Percentiles rank a stretch among this genome's conserved stretches.
Conservation (phyloP, 148 eudicot genomes). For the Euryodendron excelsum region DNA sequence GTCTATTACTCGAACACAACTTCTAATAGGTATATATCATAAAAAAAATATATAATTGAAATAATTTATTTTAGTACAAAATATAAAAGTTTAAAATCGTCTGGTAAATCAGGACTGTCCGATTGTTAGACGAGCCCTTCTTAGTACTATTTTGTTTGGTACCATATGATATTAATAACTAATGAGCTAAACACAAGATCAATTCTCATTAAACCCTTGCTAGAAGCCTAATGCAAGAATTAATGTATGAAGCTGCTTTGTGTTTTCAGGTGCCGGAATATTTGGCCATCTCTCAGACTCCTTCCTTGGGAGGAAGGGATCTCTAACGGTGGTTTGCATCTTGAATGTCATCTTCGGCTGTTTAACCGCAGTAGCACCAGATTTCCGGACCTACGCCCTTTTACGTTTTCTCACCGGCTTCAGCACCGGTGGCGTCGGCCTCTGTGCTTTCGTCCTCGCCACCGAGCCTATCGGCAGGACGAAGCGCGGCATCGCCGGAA, state of each 20-base stretch:
- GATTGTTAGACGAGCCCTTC: too few relatives aligned
- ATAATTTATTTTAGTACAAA: not conserved
- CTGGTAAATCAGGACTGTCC: too few relatives aligned
- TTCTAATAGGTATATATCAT: too few relatives aligned
- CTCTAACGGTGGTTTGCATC: conserved; percentile 52
- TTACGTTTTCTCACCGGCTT: conserved; percentile 65
- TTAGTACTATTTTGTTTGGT: too few relatives aligned
- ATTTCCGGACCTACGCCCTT: conserved; percentile 44
- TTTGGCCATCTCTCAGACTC: conserved; percentile 89
- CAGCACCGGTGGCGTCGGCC: conserved; percentile 79
- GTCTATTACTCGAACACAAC: too few relatives aligned
- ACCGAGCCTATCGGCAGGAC: conserved; percentile 80
- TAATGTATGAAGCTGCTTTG: not conserved
- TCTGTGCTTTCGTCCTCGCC: conserved; percentile 77
- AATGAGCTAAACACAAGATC: too few relatives aligned
- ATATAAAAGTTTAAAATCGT: not conserved
- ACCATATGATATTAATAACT: too few relatives aligned
- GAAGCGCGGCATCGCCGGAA: conserved; percentile 73
- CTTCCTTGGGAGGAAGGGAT: conserved; percentile 67
- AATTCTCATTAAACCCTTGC: too few relatives aligned
- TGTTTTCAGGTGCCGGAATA: conserved; percentile 74
- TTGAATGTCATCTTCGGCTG: conserved; percentile 61
- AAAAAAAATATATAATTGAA: too few relatives aligned
- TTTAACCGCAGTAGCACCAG: conserved; percentile 58
- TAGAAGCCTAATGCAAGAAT: too few relatives aligned